Percentiles rank a stretch among this genome's conserved stretches.
Evolutionary conservation across 2,329 filamentous ascomycete species (phyloP).

Genomic region (Trichocomaceae sp.): DNA sequence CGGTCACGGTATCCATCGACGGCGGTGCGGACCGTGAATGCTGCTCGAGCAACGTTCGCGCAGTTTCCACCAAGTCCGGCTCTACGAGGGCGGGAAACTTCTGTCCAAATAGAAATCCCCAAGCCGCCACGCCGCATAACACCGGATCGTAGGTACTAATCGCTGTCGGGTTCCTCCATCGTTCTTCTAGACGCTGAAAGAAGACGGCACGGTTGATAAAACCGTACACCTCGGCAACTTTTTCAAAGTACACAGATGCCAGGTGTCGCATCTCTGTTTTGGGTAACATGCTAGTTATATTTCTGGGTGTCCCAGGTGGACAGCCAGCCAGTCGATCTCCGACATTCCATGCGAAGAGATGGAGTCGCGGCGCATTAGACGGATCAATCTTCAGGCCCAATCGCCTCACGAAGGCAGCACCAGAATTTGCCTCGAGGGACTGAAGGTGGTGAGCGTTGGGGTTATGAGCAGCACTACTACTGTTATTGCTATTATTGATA

Average conservation of each 20-base stretch:
- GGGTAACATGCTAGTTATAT: constrained; percentile 44
- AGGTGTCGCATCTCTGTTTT: constrained; percentile 44
- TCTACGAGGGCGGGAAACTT: constrained; percentile 39
- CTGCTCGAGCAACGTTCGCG: constrained; percentile 43
- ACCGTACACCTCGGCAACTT: constrained; percentile 49
- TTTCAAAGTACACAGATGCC: constrained; percentile 46
- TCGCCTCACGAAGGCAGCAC: constrained; percentile 50
- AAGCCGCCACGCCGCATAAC: constrained; percentile 50
- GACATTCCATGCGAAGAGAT: constrained; percentile 54
- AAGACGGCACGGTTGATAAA: constrained; percentile 36
- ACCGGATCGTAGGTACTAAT: constrained; percentile 42
- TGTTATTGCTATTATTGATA: background rate
- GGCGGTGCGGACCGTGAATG: constrained; percentile 22
- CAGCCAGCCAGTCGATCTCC: constrained; percentile 19
- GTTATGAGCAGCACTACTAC: constrained; percentile 5
- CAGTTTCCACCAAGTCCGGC: constrained; percentile 42
- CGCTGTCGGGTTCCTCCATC: constrained; percentile 20
- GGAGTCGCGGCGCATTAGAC: constrained; percentile 47
- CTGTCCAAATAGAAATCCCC: constrained; percentile 49
- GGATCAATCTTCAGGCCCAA: constrained; percentile 50
- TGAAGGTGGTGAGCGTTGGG: constrained; percentile 22
- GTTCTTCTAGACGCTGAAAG: constrained; percentile 24
- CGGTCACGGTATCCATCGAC: constrained; percentile 27
- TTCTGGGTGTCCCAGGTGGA: constrained; percentile 15
- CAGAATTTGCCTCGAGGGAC: constrained; percentile 52